Evolutionary conservation across 2,329 filamentous ascomycete genomes (phyloP), one percentile per base, ranked within the genome.

Genomic region (Talaromyces sp.): DNA sequence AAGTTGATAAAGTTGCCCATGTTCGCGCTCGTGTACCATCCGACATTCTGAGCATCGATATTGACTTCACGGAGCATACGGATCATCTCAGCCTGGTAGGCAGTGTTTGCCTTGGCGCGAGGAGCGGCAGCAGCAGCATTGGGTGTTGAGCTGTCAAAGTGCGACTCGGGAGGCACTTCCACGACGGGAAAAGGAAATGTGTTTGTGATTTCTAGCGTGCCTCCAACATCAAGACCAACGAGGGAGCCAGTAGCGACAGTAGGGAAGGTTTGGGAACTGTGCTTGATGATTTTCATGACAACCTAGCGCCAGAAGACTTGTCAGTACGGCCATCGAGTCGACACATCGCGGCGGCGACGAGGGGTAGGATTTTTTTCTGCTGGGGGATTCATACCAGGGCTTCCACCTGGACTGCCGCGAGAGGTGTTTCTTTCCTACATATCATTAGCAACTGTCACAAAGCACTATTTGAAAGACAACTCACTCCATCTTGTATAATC

Each of bases 1-100:
- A 90, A 79, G 83, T 93, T 97, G 83, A 98, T 85, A 71, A 98
- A 98, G 84, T 96, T 98, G 78, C 95, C 95, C 91, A 99, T 96
- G 78, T 92, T 96, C 67, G 93, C 92, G 81, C 92, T 97, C 64
- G 92, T 97, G 82, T 99, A 99, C 93, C 93, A 99, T 72, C 95
- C 95, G 65, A 96, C 92, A 73, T 92, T 96, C 83, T 98, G 96
- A 68, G 95, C 95, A 77, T 99, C 95, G 64, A 98, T 91, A 77
- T 98, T 99, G 73, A 99, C 95, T 80, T 98, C 95, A 77, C 93
- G 90, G 67, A 98, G 82, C 78, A 95, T 92, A 74, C 92, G 90
- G 79, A 99, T 93, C 93, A 98, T 98, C 79, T 99, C 95, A 68
- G 87, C 88, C 81, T 96, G 91, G 81, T 99, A 98, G 70, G 83